Evolutionary conservation across 352 stramenopile species (phyloP).

Genomic region (Peronospora belbahrii): DNA sequence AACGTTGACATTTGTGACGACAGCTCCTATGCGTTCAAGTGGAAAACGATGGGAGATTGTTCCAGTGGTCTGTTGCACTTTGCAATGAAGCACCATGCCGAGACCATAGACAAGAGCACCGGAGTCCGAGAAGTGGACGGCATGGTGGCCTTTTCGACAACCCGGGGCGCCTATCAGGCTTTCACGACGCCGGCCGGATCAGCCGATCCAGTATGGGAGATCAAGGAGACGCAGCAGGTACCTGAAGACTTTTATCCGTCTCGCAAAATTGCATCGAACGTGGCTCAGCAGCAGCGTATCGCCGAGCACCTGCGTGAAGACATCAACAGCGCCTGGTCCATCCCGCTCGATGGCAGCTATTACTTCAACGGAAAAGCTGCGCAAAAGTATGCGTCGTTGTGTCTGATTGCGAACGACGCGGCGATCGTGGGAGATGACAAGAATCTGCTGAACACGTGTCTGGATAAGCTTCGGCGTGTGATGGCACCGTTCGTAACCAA

Average conservation of each 20-base stretch:
- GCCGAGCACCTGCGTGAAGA: slow-evolving; percentile 34
- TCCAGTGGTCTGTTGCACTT: slow-evolving; percentile 48
- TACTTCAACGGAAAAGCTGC: slow-evolving; percentile 61
- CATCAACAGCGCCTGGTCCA: slow-evolving; percentile 36
- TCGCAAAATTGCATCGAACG: slow-evolving; percentile 19
- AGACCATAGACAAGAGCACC: slow-evolving; percentile 32
- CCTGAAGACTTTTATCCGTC: slow-evolving; percentile 42
- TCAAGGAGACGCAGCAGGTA: slow-evolving; percentile 37
- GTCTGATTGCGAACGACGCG: slow-evolving; percentile 45
- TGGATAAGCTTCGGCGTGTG: slow-evolving; percentile 31
- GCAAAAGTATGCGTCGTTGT: slow-evolving; percentile 55
- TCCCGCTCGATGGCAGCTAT: slow-evolving; percentile 47
- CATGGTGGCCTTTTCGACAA: slow-evolving; percentile 12
- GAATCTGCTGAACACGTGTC: slow-evolving; percentile 31
- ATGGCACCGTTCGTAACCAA: slow-evolving; percentile 44
- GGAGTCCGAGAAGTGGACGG: slow-evolving; percentile 25
- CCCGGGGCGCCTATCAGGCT: slow-evolving; percentile 3
- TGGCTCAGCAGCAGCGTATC: slow-evolving; percentile 33
- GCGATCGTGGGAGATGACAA: slow-evolving; percentile 32
- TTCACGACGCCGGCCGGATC: slow-evolving; percentile 27
- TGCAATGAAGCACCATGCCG: slow-evolving; percentile 41
- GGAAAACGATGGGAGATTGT: slow-evolving; percentile 51
- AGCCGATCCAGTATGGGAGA: slow-evolving; percentile 29
- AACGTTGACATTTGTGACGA: slow-evolving; percentile 36
- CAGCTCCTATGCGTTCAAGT: slow-evolving; percentile 44